phyloP scores from a whole-genome alignment of 2,329 filamentous ascomycete genomes.

The Penicillium sp. region DNA sequence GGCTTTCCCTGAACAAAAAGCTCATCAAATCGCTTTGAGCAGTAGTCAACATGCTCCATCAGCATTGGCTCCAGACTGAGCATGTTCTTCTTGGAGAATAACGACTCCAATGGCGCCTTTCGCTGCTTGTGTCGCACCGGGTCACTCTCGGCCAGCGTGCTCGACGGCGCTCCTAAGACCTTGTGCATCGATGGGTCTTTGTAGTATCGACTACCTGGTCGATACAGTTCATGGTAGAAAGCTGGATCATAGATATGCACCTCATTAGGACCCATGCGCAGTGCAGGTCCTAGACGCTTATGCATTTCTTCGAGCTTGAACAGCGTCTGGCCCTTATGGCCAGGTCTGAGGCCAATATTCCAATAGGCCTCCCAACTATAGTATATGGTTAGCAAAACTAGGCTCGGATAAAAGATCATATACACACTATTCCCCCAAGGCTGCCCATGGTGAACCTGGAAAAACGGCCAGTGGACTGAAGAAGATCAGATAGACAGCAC shows the following conservation, averaged over 20 bases:
- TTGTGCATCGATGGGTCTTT: neutral
- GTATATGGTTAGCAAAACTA: neutral
- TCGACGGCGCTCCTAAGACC: neutral
- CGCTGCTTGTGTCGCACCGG: neutral
- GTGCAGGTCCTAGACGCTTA: neutral
- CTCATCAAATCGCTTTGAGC: neutral
- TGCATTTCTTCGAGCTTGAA: neutral
- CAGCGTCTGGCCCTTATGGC: neutral
- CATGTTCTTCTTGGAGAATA: neutral
- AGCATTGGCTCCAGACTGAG: neutral
- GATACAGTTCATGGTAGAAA: neutral
- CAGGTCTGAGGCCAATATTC: neutral
- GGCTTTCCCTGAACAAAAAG: neutral
- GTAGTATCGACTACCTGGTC: neutral
- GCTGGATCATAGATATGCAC: neutral
- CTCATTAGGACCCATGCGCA: neutral
- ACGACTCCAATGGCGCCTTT: neutral
- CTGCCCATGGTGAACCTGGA: neutral
- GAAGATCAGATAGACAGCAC: neutral
- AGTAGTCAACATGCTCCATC: neutral
- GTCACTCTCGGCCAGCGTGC: neutral
- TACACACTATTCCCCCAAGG: neutral
- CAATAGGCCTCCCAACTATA: neutral
- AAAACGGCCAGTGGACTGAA: neutral
- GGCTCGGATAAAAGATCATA: neutral